Evolutionary conservation across 2,329 filamentous ascomycete genomes (phyloP), one percentile per base, ranked within the genome.

Genomic region (Botrytis hyacinthi): DNA sequence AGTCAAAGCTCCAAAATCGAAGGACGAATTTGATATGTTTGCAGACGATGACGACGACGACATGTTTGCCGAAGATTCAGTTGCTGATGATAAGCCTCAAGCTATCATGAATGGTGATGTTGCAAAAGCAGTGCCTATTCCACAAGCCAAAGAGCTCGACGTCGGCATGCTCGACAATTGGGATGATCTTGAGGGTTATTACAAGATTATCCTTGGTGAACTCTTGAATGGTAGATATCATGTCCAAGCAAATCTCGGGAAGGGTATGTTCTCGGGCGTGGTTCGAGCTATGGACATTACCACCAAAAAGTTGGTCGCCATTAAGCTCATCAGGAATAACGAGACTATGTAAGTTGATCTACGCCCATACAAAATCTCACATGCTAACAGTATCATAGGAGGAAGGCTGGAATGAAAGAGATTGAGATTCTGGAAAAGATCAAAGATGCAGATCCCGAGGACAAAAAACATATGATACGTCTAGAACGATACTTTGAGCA

Each of bases 241-340:
- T 81, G 90, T 99, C 46, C 92, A 95, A 81, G 90, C 95, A 74
- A 91, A 91, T 70, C 87, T 99, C 35, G 96, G 96, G 76, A 94
- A 93, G 82, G 96, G 96, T 78, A 97, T 98, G 88, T 99, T 98
- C 82, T 97, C 96, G 0, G 94, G 94, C 14, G 96, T 99, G n/a
- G 94, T 96, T 71, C 91, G 94, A 76, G 96, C 96, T 35, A 87
- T 89, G 76, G 95, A 98, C 82, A 88, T 91, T 35, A 90, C 89
- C 67, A 93, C 88, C 73, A 91, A 91, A 79, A 88, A 89, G 78
- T 82, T 92, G n/a, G 95, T 98, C 46, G 96, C 96, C 37, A 93
- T 99, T 86, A 99, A 99, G 84, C 96, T 99, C 79, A 97, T 98
- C 83, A 93, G 96, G 76, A 97, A 97, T 82, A 98, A 99, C 79